Percentiles rank a stretch among this genome's conserved stretches.
Evolutionary conservation across 331 rosid genomes (phyloP).

Genomic region (Telfairia occidentalis): DNA sequence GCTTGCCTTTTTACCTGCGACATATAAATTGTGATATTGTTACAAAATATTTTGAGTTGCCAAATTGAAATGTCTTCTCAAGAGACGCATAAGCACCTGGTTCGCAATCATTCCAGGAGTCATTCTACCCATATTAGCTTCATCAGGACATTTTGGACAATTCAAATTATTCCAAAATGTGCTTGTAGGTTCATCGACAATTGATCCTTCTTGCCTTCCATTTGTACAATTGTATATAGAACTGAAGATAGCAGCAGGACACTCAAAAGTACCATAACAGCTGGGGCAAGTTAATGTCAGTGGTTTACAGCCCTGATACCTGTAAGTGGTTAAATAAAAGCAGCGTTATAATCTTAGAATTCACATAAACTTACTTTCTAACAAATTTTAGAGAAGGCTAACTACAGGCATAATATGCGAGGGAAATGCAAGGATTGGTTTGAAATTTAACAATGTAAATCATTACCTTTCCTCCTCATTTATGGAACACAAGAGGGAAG

Average conservation of each 20-base stretch:
- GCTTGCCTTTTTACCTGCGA: conserved; percentile 83
- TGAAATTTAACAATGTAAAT: background rate
- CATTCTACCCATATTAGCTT: conserved; percentile 43
- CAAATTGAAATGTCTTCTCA: background rate
- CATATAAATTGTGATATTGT: conserved; percentile 1
- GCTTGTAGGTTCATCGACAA: conserved; percentile 27
- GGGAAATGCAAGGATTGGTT: background rate
- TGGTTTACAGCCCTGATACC: conserved; percentile 66
- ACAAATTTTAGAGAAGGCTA: background rate
- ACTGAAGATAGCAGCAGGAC: conserved; percentile 55
- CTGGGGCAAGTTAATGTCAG: conserved; percentile 73
- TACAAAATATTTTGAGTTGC: background rate
- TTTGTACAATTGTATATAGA: conserved; percentile 37
- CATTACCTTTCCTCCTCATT: conserved; percentile 74
- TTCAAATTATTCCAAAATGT: conserved; percentile 55
- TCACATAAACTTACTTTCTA: background rate
- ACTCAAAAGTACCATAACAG: conserved; percentile 56
- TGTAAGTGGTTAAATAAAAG: conserved; percentile 24
- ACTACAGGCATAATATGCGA: background rate
- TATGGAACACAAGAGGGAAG: conserved; percentile 38
- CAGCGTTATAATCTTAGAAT: background rate
- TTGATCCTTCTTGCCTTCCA: conserved; percentile 29
- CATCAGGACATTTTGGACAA: conserved; percentile 75
- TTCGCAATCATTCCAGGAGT: conserved; percentile 71
- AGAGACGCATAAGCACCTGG: conserved; percentile 34